Evolutionary conservation across 2,329 filamentous ascomycete species (phyloP).

Genomic region (Biscogniauxia sp.): DNA sequence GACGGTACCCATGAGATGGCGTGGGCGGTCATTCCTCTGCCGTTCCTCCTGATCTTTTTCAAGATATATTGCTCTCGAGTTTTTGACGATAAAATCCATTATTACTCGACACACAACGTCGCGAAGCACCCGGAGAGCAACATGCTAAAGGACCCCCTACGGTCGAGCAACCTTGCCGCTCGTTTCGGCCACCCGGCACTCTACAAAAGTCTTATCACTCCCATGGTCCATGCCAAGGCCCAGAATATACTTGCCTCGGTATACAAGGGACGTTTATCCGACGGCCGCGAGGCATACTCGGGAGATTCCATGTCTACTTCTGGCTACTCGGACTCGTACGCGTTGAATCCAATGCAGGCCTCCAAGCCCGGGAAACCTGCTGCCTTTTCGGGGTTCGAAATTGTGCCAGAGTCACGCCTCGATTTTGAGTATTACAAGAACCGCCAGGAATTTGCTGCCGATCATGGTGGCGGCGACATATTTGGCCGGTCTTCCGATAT

Average conservation of each 20-base stretch:
- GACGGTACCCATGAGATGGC: constrained; percentile 60
- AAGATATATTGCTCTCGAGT: constrained; percentile 76
- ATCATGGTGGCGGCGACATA: constrained; percentile 75
- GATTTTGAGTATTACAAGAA: constrained; percentile 94
- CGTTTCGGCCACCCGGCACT: constrained; percentile 73
- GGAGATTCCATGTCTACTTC: constrained; percentile 58
- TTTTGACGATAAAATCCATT: constrained; percentile 80
- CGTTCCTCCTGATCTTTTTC: constrained; percentile 76
- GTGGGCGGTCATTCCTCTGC: constrained; percentile 68
- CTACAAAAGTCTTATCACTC: constrained; percentile 21
- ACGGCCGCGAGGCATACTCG: constrained; percentile 59
- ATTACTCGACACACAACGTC: constrained; percentile 68
- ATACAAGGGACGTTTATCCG: constrained; percentile 75
- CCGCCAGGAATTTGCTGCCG: constrained; percentile 80
- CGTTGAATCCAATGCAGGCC: constrained; percentile 72
- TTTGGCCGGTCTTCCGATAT: constrained; percentile 61
- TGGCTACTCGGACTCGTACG: constrained; percentile 80
- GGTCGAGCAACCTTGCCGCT: constrained; percentile 67
- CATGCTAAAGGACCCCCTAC: constrained; percentile 49
- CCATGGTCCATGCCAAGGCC: constrained; percentile 60
- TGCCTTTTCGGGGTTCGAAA: constrained; percentile 73
- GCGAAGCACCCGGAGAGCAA: constrained; percentile 44
- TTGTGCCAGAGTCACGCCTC: constrained; percentile 80
- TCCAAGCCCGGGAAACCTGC: constrained; percentile 47
- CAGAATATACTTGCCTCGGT: constrained; percentile 83